Evolutionary conservation across 495 filamentous ascomycete genomes (phyloP).

Genomic region (Penicillium argentinense): DNA sequence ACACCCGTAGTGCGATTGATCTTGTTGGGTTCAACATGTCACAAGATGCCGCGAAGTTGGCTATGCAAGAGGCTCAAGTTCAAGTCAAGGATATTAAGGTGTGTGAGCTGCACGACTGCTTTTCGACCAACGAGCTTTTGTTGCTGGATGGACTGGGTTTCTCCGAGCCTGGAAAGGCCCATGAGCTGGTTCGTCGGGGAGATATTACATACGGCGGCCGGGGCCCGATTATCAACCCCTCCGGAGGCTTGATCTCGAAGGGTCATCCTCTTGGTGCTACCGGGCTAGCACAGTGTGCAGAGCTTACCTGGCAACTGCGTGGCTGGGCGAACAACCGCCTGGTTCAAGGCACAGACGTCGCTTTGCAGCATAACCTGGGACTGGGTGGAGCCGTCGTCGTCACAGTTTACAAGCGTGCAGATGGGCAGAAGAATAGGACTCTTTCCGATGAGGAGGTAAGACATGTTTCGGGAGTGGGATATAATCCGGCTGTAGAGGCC

Average conservation of each 20-base stretch:
- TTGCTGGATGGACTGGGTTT: slow-evolving; percentile 81
- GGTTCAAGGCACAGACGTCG: slow-evolving; percentile 61
- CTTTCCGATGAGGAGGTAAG: slow-evolving; percentile 53
- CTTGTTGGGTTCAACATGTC: slow-evolving; percentile 87
- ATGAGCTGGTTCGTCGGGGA: slow-evolving; percentile 84
- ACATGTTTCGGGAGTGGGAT: slow-evolving; percentile 60
- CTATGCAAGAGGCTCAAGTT: slow-evolving; percentile 71
- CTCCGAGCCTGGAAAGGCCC: slow-evolving; percentile 73
- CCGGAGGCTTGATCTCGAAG: slow-evolving; percentile 88
- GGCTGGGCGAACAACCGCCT: slow-evolving; percentile 91
- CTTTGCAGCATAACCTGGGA: slow-evolving; percentile 84
- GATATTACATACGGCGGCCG: slow-evolving; percentile 90
- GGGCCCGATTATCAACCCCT: slow-evolving; percentile 77
- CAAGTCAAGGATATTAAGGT: slow-evolving; percentile 69
- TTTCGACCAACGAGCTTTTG: slow-evolving; percentile 89
- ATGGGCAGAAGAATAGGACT: slow-evolving; percentile 52
- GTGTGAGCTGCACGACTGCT: slow-evolving; percentile 93
- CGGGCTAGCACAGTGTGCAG: slow-evolving; percentile 89
- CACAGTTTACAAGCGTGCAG: slow-evolving; percentile 73
- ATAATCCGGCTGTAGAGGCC: slow-evolving; percentile 81
- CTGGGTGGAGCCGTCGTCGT: slow-evolving; percentile 83
- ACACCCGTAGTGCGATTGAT: slow-evolving; percentile 74
- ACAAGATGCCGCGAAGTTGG: slow-evolving; percentile 61
- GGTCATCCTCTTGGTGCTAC: slow-evolving; percentile 92
- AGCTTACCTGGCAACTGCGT: slow-evolving; percentile 90